phyloP scores from a whole-genome alignment of 1,284 basidiomycete genomes.

The Cryptococcus wingfieldii region DNA sequence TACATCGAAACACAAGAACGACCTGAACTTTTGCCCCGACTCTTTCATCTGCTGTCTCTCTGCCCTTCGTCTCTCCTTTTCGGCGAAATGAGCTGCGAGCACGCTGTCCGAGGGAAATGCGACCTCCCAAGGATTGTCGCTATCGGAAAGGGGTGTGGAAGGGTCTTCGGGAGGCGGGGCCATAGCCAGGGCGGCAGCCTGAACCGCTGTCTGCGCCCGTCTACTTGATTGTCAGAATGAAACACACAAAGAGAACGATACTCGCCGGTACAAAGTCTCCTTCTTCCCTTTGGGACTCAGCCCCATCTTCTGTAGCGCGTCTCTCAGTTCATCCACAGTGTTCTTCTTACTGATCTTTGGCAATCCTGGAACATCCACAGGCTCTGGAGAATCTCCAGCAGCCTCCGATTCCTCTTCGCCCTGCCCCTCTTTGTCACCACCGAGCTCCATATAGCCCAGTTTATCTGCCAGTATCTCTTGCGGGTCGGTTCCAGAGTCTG shows the following conservation, averaged over 20 bases:
- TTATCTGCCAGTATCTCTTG: no score
- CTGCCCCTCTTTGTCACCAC: background rate
- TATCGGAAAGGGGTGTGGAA: background rate
- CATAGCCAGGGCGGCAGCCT: background rate
- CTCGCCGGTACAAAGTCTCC: slow-evolving; percentile 45
- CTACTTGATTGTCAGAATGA: background rate
- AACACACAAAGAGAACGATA: background rate
- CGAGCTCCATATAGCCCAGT: no score
- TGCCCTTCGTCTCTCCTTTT: background rate
- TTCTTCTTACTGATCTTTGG: slow-evolving; percentile 34
- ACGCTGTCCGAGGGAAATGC: background rate
- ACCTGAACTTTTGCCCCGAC: slow-evolving; percentile 25
- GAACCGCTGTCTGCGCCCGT: background rate
- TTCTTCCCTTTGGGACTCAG: slow-evolving; percentile 45
- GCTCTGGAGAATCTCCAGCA: background rate
- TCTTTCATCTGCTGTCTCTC: background rate
- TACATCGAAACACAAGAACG: slow-evolving; percentile 57
- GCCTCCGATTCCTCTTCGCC: background rate
- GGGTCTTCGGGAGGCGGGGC: background rate
- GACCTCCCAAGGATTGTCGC: background rate
- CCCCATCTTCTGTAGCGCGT: slow-evolving; percentile 27
- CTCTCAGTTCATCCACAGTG: slow-evolving; percentile 34
- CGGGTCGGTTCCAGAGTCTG: background rate
- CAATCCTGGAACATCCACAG: background rate
- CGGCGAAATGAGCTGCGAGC: background rate